A percentile compares a stretch with the other conserved stretches of the same genome.
Evolutionary conservation across 78 protist genomes (phyloP).

Genomic region (Monocercomonoides exilis): DNA sequence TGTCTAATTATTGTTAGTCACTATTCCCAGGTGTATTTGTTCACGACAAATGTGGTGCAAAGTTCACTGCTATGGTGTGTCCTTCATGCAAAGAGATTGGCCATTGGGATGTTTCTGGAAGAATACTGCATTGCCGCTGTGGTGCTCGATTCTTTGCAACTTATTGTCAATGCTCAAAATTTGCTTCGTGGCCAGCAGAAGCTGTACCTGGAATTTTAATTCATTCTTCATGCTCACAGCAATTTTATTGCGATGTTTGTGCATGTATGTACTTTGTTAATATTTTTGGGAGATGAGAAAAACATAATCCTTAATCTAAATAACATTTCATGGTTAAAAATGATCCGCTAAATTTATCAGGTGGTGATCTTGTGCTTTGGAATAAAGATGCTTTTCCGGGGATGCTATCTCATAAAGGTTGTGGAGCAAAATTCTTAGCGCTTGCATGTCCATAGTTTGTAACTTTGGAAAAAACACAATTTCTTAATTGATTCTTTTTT

Average conservation of each 20-base stretch:
- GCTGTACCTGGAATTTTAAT: not conserved
- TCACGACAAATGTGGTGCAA: not conserved
- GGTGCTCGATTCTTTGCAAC: not conserved
- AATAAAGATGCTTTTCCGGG: not conserved
- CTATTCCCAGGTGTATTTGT: not conserved
- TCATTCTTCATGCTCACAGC: not conserved
- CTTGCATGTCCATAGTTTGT: not conserved
- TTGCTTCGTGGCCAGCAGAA: conserved; percentile 3
- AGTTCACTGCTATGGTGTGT: not conserved
- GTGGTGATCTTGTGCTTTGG: not conserved
- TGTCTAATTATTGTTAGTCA: not conserved
- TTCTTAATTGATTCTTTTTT: too few relatives aligned
- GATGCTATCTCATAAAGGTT: not conserved
- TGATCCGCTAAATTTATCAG: too few relatives aligned
- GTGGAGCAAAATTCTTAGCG: not conserved
- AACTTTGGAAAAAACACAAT: not conserved
- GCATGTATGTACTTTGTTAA: not conserved
- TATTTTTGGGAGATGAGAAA: too few relatives aligned
- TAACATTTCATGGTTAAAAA: too few relatives aligned
- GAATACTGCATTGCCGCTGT: not conserved
- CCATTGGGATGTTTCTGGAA: conserved; percentile 2
- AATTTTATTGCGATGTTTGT: not conserved
- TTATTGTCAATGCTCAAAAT: not conserved
- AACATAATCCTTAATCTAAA: too few relatives aligned
- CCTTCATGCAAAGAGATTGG: not conserved